phyloP scores from a whole-genome alignment of 164 flowering plant genomes.

The Houttuynia cordata region DNA sequence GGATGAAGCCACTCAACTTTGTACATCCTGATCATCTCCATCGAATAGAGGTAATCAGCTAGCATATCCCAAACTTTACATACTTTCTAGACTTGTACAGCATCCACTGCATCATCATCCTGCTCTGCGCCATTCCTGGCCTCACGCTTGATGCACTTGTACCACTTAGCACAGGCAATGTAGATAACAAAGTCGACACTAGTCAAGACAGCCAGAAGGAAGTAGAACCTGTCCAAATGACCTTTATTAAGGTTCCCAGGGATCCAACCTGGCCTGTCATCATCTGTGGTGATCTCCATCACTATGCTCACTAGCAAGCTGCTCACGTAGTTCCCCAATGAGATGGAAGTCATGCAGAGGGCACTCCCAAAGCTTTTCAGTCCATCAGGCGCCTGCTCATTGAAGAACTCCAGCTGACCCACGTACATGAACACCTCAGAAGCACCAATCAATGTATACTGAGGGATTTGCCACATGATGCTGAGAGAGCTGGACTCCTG shows the following conservation, averaged over 20 bases:
- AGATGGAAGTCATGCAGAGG: conserved; percentile 88
- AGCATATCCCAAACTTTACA: no score
- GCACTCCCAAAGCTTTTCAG: conserved; percentile 94
- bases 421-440: conserved; percentile 97
- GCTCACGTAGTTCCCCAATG: conserved; percentile 82
- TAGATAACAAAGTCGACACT: conserved; percentile 44
- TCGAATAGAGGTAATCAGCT: background rate
- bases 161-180: conserved; percentile 61
- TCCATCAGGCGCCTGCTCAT: conserved; percentile 78
- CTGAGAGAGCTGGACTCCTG: conserved; percentile 67
- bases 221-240: conserved; percentile 77
- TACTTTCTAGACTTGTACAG: background rate
- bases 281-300: conserved; percentile 59
- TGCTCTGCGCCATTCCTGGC: conserved; percentile 9
- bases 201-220: conserved; percentile 66
- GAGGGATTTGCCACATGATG: conserved; percentile 93
- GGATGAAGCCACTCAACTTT: background rate
- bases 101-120: conserved; percentile 1
- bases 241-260: conserved; percentile 89
- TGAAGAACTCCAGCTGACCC: conserved; percentile 87
- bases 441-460: conserved; percentile 70
- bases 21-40: background rate
- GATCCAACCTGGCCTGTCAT: conserved; percentile 78
- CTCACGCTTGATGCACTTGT: conserved; percentile 50
- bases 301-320: conserved; percentile 68